phyloP scores from a whole-genome alignment of 345 rosid genomes.

The Excoecaria agallocha region DNA sequence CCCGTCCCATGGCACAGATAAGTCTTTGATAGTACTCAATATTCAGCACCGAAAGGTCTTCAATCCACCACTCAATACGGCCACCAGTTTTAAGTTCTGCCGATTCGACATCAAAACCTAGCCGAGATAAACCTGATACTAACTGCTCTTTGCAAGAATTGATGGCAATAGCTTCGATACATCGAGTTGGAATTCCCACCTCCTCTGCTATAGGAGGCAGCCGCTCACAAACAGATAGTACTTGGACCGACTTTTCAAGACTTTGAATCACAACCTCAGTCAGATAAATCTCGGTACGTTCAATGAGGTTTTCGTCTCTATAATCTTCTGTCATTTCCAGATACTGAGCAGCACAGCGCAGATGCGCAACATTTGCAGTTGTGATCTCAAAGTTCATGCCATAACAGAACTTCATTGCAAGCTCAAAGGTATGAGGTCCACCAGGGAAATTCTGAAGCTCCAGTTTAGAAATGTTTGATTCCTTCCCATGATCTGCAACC shows the following conservation, averaged over 20 bases:
- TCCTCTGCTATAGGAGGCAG: slow-evolving; percentile 46
- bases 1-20: slow-evolving; percentile 53
- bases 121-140: slow-evolving; percentile 54
- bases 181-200: slow-evolving; percentile 47
- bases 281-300: slow-evolving; percentile 57
- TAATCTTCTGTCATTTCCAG: slow-evolving; percentile 87
- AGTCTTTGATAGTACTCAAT: slow-evolving; percentile 58
- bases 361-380: slow-evolving; percentile 51
- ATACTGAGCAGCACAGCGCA: slow-evolving; percentile 69
- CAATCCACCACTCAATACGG: slow-evolving; percentile 73
- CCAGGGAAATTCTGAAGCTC: slow-evolving; percentile 69
- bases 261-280: slow-evolving; percentile 54
- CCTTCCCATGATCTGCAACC: slow-evolving; percentile 52
- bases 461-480: slow-evolving; percentile 43
- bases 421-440: slow-evolving; percentile 71
- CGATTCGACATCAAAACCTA: slow-evolving; percentile 43
- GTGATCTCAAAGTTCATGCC: slow-evolving; percentile 91
- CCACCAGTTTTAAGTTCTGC: slow-evolving; percentile 50
- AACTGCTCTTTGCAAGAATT: slow-evolving; percentile 76
- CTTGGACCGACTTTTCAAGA: slow-evolving; percentile 62
- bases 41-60: slow-evolving; percentile 62
- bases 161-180: slow-evolving; percentile 71
- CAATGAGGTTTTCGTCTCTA: slow-evolving; percentile 61
- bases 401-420: slow-evolving; percentile 85
- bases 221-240: slow-evolving; percentile 56